Percentiles rank a stretch among this genome's conserved stretches.
Conservation (phyloP, 1,284 basidiomycete species). For the Marasmius sp. region DNA sequence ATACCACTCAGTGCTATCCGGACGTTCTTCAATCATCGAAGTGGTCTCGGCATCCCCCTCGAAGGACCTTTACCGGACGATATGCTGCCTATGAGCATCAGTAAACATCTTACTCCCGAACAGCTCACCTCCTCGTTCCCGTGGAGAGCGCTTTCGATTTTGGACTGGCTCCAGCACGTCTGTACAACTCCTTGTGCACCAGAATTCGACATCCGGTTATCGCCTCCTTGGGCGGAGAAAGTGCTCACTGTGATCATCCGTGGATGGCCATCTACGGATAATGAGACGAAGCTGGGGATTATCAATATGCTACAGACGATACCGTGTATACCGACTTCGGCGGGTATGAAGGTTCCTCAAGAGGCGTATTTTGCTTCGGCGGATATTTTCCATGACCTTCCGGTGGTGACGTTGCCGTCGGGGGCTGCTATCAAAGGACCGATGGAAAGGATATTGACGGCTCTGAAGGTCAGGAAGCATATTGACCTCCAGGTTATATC, state of each 20-base stretch:
- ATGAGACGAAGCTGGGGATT: conserved; percentile 58
- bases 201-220: conserved; percentile 69
- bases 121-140: conserved; percentile 66
- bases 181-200: conserved; percentile 45
- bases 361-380: conserved; percentile 90
- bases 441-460: conserved; percentile 76
- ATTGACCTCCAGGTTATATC: conserved; percentile 92
- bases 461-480: conserved; percentile 86
- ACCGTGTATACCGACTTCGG: conserved; percentile 82
- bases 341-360: conserved; percentile 72
- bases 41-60: conserved; percentile 62
- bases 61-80: conserved; percentile 83
- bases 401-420: conserved; percentile 78
- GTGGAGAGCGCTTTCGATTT: conserved; percentile 80
- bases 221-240: conserved; percentile 80
- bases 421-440: conserved; percentile 67
- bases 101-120: conserved; percentile 60
- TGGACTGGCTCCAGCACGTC: conserved; percentile 79
- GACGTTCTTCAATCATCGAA: conserved; percentile 74
- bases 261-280: conserved; percentile 74
- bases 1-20: conserved; percentile 70
- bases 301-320: conserved; percentile 58
- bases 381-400: conserved; percentile 86
- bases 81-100: conserved; percentile 73
- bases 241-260: conserved; percentile 74